Conservation (phyloP, 2,329 filamentous ascomycete species). For the Beauveria medogensis region DNA sequence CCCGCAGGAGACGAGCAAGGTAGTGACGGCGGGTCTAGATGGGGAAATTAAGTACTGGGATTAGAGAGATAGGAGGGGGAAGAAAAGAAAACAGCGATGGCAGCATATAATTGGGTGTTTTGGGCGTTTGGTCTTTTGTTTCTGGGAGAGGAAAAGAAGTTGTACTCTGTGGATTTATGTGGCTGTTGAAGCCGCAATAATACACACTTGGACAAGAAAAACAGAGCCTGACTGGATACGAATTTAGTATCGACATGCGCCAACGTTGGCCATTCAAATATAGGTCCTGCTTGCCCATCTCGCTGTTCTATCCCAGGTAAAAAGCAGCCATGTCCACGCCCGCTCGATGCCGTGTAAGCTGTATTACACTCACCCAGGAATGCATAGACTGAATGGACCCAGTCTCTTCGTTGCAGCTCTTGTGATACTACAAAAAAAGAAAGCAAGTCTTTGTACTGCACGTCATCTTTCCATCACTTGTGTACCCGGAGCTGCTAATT, state of each 20-base stretch:
- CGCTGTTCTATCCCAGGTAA: neutral
- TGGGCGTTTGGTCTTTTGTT: conserved; percentile 4
- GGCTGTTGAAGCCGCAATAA: neutral
- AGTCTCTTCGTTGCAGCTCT: no score
- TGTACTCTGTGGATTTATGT: neutral
- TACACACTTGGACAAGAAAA: neutral
- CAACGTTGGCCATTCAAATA: conserved; percentile 13
- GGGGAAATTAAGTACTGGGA: conserved; percentile 92
- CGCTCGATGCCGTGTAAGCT: no score
- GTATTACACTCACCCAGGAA: no score
- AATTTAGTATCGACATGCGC: neutral
- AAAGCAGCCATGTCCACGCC: no score
- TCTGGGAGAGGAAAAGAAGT: neutral
- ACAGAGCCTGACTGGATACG: neutral
- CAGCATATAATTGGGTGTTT: conserved; percentile 8
- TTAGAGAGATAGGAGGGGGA: conserved; percentile 35
- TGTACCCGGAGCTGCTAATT: no score
- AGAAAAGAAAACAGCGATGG: neutral
- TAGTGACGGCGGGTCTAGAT: conserved; percentile 82
- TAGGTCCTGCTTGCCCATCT: neutral
- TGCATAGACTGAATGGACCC: no score
- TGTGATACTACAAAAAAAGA: no score
- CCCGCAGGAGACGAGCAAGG: conserved; percentile 93
- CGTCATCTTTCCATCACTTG: no score
- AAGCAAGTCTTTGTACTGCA: no score